These are phyloP conservation scores for Boletus eberwhitei DNA, from an alignment of 768 basidiomycete species.

Conservation along the genomic window DNA sequence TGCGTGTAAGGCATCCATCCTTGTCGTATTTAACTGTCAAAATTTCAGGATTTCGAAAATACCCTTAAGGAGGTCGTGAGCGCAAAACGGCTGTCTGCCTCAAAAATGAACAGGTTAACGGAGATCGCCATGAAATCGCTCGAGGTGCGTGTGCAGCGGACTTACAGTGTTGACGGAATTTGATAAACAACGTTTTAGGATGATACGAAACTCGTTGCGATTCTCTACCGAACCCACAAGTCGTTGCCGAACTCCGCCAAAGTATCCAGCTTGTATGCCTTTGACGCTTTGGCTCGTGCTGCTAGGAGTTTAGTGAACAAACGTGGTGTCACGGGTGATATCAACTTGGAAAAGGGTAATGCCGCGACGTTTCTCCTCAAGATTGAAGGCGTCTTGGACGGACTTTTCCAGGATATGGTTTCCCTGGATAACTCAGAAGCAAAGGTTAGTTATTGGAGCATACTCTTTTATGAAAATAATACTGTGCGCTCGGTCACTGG, in stretches of 20 bases:
- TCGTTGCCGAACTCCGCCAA: slow-evolving; percentile 65
- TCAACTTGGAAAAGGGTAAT: slow-evolving; percentile 58
- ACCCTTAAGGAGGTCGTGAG: slow-evolving; percentile 78
- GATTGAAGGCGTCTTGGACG: slow-evolving; percentile 86
- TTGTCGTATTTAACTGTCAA: slow-evolving; percentile 6
- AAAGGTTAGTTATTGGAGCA: slow-evolving; percentile 66
- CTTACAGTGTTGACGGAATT: background rate
- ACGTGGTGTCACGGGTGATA: slow-evolving; percentile 53
- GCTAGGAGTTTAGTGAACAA: slow-evolving; percentile 69
- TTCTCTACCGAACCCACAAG: slow-evolving; percentile 87
- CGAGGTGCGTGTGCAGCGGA: slow-evolving; percentile 48
- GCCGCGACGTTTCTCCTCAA: slow-evolving; percentile 83
- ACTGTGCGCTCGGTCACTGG: slow-evolving; percentile 1
- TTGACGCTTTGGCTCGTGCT: slow-evolving; percentile 89
- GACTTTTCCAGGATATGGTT: slow-evolving; percentile 83
- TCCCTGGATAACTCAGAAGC: slow-evolving; percentile 61
- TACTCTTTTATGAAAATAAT: slow-evolving; percentile 3
- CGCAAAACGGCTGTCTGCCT: slow-evolving; percentile 80
- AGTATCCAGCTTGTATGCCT: slow-evolving; percentile 85
- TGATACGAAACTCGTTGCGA: slow-evolving; percentile 84
- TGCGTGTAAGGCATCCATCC: slow-evolving; percentile 14
- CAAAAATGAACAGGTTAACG: slow-evolving; percentile 77
- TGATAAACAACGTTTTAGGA: slow-evolving; percentile 42
- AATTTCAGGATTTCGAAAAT: slow-evolving; percentile 70
- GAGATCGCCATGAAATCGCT: slow-evolving; percentile 75